These are phyloP conservation scores for Gossypium anomalum DNA, from an alignment of 345 rosid species.

Conservation along the genomic window DNA sequence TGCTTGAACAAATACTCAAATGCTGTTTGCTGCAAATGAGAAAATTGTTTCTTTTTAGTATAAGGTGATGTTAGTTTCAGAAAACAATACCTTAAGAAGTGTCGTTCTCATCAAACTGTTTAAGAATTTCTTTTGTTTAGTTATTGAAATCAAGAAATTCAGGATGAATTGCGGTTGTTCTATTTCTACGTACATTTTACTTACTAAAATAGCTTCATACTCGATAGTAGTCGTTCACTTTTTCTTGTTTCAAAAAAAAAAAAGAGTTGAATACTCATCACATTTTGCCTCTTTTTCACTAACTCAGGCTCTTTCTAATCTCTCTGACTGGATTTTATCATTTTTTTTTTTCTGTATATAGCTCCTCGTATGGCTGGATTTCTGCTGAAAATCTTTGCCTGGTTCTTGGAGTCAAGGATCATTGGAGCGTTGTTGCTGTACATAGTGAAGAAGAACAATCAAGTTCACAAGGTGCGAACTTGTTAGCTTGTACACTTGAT, in stretches of 20 bases:
- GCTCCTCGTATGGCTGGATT: constrained; percentile 77
- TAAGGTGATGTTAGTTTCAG: not conserved
- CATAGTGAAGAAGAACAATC: constrained; percentile 52
- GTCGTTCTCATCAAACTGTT: no score
- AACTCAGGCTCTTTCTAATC: not conserved
- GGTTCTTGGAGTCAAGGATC: constrained; percentile 53
- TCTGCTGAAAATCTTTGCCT: constrained; percentile 47
- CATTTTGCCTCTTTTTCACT: not conserved
- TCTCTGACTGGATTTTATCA: not conserved
- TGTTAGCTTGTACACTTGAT: not conserved
- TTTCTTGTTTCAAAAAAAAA: no score
- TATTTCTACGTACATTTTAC: not conserved
- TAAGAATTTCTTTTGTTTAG: not conserved
- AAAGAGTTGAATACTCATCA: not conserved
- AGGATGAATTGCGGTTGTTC: not conserved
- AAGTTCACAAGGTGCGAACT: constrained; percentile 44
- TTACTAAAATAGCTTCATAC: not conserved
- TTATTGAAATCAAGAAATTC: not conserved
- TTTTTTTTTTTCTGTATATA: constrained; percentile 1
- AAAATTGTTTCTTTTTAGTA: not conserved
- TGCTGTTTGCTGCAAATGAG: not conserved
- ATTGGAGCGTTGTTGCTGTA: constrained; percentile 42
- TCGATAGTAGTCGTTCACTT: not conserved
- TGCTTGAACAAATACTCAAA: not conserved
- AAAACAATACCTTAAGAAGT: not conserved